Evolutionary conservation across 1,139 yeast genomes (phyloP), one percentile per base, ranked within the genome.

Genomic region (Blastobotrys apis): DNA sequence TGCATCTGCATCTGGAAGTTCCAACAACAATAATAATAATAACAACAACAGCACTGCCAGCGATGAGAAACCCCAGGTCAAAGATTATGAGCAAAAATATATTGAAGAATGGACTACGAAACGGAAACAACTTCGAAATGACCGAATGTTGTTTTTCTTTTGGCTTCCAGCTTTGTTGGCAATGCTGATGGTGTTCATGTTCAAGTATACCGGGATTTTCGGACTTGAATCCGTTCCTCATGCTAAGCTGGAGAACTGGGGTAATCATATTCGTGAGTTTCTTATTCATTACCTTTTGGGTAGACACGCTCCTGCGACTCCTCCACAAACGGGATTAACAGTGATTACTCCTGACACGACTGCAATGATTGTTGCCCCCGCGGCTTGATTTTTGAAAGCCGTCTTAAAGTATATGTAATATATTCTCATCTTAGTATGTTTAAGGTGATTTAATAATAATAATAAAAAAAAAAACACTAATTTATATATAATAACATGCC

Each of bases 141-240:
- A 88, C 64, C 82, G 80, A 58, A 83, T 86, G 87, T 70, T 88
- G 54, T 67, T 86, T 44, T 84, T 86, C 62, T 87, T 88, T 72
- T 88, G 97, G 65, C 51, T 62, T 10, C 66, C 66, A 5, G 59
- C 60, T 16, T 48, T 60, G 13, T 56, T 62, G 39, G 50, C 54
- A 32, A 39, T 60, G 37, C 53, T 56, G 12, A 57, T 57, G 56
- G 40, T 56, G 25, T 57, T 37, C 13, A 27, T 26, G 20, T 17
- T 26, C 16, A 29, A 36, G 27, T 36, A 41, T 10, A 37, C 44
- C 15, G 44, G 37, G 8, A 6, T 6, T 23, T 23, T 23, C 10
- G 43, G 34, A 8, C 15, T 33, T 8, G 43, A 33, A 13, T 15
- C 34, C n/a, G 36, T 33, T 15, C 22, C 30, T 12, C 16, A 13